Evolutionary conservation across 306 rosid genomes (phyloP).

Genomic region (Boehmeria nivea): DNA sequence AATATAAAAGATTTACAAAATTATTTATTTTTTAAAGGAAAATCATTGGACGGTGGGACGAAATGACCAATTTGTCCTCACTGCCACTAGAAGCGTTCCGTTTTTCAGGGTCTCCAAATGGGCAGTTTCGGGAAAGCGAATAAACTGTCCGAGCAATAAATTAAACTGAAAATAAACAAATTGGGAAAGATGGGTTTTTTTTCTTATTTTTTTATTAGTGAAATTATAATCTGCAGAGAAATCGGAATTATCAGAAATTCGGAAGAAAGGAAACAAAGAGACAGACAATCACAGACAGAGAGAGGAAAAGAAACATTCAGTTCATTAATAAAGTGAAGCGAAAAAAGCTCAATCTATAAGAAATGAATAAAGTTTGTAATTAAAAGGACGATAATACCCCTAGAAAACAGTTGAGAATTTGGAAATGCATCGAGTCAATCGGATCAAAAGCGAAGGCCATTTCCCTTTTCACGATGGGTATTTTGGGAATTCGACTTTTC

Average conservation of each 20-base stretch:
- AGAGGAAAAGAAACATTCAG: slow-evolving; percentile 18
- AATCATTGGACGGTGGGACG: slow-evolving; percentile 7
- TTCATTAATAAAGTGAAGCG: slow-evolving; percentile 21
- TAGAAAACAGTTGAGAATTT: neutral
- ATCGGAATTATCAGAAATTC: slow-evolving; percentile 1
- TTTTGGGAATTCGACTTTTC: neutral
- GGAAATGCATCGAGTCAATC: no score
- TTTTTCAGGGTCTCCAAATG: neutral
- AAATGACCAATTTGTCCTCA: slow-evolving; percentile 15
- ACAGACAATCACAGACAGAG: neutral
- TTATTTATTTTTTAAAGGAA: neutral
- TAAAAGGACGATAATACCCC: slow-evolving; percentile 18
- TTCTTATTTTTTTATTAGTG: neutral
- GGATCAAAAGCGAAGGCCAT: neutral
- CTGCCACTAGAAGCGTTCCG: neutral
- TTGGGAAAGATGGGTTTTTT: neutral
- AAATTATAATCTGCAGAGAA: slow-evolving; percentile 8
- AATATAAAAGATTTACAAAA: neutral
- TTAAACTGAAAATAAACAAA: neutral
- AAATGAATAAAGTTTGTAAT: neutral
- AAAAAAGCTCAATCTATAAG: neutral
- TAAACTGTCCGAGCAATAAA: neutral
- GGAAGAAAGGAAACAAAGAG: slow-evolving; percentile 9
- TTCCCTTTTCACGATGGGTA: neutral
- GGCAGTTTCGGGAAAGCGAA: neutral